Evolutionary conservation across 1,139 yeast genomes (phyloP).

Genomic region (Nakaseomyces kungkrabaensis): DNA sequence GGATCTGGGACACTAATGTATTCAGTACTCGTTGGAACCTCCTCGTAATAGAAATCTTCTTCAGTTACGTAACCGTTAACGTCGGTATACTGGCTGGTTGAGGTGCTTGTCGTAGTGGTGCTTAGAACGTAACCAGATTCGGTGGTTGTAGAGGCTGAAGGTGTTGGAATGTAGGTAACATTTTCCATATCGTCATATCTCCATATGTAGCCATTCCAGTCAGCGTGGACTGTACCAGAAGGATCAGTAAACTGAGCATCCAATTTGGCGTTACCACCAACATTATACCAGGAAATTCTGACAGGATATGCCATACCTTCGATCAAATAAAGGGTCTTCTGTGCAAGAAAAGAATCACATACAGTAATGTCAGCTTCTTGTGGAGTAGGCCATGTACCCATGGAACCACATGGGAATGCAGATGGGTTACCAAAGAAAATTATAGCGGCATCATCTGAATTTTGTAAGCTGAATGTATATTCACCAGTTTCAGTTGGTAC

Average conservation of each 20-base stretch:
- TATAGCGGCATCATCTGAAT: constrained; percentile 6
- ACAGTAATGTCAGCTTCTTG: constrained; percentile 3
- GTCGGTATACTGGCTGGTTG: background rate
- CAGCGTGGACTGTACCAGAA: constrained; percentile 2
- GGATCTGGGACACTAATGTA: constrained; percentile 1
- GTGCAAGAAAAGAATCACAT: constrained; percentile 3
- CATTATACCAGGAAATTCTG: constrained; percentile 4
- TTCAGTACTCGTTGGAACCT: background rate
- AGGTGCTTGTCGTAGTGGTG: constrained; percentile 1
- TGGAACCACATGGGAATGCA: constrained; percentile 5
- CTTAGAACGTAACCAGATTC: background rate
- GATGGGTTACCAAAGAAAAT: constrained; percentile 4
- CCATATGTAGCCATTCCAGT: constrained; percentile 4
- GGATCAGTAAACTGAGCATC: constrained; percentile 6
- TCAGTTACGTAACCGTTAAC: background rate
- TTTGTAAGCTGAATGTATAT: constrained; percentile 4
- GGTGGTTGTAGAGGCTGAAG: background rate
- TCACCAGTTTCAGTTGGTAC: constrained; percentile 5
- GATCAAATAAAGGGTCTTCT: background rate
- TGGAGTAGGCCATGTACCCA: constrained; percentile 3
- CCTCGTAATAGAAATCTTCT: background rate
- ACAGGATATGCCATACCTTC: constrained; percentile 6
- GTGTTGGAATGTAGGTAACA: background rate
- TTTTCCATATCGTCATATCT: background rate
- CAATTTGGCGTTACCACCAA: constrained; percentile 2